Percentiles rank a stretch among this genome's conserved stretches.
These are phyloP conservation scores for Yamadazyma dushanensis DNA, from an alignment of 1,139 yeast species.

Conservation along the genomic window DNA sequence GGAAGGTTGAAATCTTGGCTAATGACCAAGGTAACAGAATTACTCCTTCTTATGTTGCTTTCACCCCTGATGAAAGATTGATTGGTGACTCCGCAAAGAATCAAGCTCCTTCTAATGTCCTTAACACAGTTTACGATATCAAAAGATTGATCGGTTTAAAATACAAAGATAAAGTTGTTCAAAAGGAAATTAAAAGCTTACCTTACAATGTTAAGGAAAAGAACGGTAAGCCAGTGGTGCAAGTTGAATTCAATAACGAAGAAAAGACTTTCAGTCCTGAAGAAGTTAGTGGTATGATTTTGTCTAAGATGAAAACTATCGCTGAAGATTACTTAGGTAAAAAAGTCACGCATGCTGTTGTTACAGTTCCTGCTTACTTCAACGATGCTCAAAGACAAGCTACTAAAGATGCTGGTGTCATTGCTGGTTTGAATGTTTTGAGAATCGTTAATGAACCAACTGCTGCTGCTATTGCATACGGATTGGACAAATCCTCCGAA, in stretches of 20 bases:
- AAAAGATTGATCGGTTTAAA: constrained; percentile 85
- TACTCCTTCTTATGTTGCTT: constrained; percentile 89
- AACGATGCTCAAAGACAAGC: constrained; percentile 99
- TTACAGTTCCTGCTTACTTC: constrained; percentile 96
- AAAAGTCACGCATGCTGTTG: constrained; percentile 90
- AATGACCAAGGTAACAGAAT: constrained; percentile 96
- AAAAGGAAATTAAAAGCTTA: constrained; percentile 78
- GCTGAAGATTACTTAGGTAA: constrained; percentile 91
- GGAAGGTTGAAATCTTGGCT: constrained; percentile 88
- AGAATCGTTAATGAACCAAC: constrained; percentile 98
- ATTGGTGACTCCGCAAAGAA: constrained; percentile 96
- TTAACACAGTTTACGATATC: constrained; percentile 80
- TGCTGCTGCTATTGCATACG: constrained; percentile 98
- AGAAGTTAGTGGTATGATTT: constrained; percentile 89
- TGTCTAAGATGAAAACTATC: constrained; percentile 88
- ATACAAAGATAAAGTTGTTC: constrained; percentile 72
- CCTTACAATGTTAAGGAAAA: constrained; percentile 70
- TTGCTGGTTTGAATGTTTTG: constrained; percentile 91
- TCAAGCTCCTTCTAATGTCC: constrained; percentile 82
- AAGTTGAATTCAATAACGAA: constrained; percentile 68
- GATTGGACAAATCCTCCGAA: constrained; percentile 74
- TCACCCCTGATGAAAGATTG: constrained; percentile 80
- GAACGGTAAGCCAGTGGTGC: constrained; percentile 78
- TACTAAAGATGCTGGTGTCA: constrained; percentile 95
- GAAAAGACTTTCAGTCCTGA: constrained; percentile 79